Conservation (phyloP, 2,329 filamentous ascomycete species). For the Parasarocladium wereldwijsianum region DNA sequence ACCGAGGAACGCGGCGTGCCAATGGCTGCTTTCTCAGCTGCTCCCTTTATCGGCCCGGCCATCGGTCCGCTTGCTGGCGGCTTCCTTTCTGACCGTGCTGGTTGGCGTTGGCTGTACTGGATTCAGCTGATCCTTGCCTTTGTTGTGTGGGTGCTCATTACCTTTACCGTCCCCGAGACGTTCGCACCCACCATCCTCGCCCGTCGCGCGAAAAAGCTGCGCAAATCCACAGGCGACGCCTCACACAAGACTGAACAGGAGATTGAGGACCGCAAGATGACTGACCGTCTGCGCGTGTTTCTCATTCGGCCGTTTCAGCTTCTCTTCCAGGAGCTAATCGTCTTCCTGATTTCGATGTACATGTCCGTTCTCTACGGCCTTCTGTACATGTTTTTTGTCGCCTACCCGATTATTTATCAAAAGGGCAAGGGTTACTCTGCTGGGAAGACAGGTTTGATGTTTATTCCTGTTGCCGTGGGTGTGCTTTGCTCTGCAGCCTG, state of each 20-base stretch:
- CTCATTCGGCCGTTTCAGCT: constrained; percentile 74
- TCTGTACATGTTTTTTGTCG: constrained; percentile 65
- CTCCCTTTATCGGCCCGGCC: constrained; percentile 70
- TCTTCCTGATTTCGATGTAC: constrained; percentile 70
- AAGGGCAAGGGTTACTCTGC: constrained; percentile 66
- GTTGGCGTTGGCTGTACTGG: constrained; percentile 82
- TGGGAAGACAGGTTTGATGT: constrained; percentile 68
- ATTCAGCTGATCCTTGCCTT: constrained; percentile 65
- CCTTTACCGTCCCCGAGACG: constrained; percentile 82
- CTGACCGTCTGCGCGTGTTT: constrained; percentile 58
- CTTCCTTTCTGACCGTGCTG: constrained; percentile 52
- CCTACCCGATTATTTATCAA: constrained; percentile 58
- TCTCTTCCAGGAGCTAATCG: constrained; percentile 70
- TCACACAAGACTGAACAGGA: constrained; percentile 69
- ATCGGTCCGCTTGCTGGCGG: constrained; percentile 66
- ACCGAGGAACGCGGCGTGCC: constrained; percentile 74
- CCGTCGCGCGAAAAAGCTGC: constrained; percentile 53
- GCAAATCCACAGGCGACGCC: constrained; percentile 50
- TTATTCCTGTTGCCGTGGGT: constrained; percentile 68
- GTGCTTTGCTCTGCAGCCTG: constrained; percentile 53
- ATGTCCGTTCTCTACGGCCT: constrained; percentile 71
- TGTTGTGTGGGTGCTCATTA: constrained; percentile 58
- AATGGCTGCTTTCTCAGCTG: constrained; percentile 75
- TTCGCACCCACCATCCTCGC: constrained; percentile 70
- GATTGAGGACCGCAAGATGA: constrained; percentile 55